These are phyloP conservation scores for Coemansia sp. DNA, from an alignment of 192 early-diverging fungal species.

Conservation along the genomic window DNA sequence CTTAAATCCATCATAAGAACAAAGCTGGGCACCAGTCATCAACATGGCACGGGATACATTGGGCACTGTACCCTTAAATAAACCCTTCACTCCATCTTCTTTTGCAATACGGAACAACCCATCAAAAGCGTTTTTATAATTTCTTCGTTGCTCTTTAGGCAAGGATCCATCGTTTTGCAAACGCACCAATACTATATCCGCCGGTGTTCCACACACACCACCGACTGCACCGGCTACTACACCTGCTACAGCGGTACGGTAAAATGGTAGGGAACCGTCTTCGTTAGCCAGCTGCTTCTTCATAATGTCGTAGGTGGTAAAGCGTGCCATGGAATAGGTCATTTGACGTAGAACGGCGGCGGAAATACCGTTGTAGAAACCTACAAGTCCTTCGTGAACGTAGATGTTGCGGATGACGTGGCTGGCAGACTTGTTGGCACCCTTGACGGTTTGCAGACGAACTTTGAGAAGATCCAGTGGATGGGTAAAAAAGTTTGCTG, in stretches of 20 bases:
- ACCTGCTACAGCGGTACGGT: constrained; percentile 43
- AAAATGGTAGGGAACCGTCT: constrained; percentile 49
- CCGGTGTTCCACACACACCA: constrained; percentile 73
- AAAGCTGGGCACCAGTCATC: constrained; percentile 72
- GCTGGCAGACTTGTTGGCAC: constrained; percentile 33
- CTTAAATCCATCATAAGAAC: constrained; percentile 79
- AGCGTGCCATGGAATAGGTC: constrained; percentile 80
- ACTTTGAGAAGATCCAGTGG: constrained; percentile 90
- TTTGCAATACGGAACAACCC: constrained; percentile 72
- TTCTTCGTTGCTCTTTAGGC: constrained; percentile 61
- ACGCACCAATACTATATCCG: constrained; percentile 78
- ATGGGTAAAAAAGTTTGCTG: constrained; percentile 65
- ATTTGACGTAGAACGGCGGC: constrained; percentile 74
- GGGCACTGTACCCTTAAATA: constrained; percentile 90
- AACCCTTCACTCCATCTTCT: constrained; percentile 71
- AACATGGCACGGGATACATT: constrained; percentile 89
- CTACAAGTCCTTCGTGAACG: constrained; percentile 69
- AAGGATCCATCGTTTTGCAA: constrained; percentile 80
- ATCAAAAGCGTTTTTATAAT: constrained; percentile 76
- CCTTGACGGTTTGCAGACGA: constrained; percentile 82
- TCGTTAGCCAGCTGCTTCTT: constrained; percentile 58
- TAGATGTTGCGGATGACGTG: constrained; percentile 68
- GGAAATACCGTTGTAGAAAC: constrained; percentile 66
- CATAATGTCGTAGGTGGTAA: constrained; percentile 72
- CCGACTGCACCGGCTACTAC: constrained; percentile 56